Evolutionary conservation across 495 filamentous ascomycete species (phyloP).

Genomic region (Penicillium paxilli): DNA sequence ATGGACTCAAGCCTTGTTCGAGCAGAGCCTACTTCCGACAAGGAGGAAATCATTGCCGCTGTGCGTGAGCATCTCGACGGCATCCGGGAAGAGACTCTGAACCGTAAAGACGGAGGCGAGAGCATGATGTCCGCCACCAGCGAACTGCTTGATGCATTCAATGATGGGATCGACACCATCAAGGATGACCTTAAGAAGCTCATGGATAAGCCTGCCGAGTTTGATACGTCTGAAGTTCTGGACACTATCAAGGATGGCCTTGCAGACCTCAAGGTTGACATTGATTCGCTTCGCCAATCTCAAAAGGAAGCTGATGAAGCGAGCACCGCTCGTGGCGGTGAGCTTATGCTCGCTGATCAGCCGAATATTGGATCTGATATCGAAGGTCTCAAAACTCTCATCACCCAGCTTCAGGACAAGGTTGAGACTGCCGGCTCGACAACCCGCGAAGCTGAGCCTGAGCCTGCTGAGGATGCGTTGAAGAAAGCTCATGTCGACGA

Average conservation of each 20-base stretch:
- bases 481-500: conserved; percentile 62
- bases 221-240: conserved; percentile 82
- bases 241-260: conserved; percentile 82
- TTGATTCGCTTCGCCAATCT: conserved; percentile 68
- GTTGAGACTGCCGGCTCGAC: conserved; percentile 75
- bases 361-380: conserved; percentile 64
- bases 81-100: conserved; percentile 64
- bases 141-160: conserved; percentile 78
- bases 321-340: conserved; percentile 45
- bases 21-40: conserved; percentile 24
- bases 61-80: conserved; percentile 69
- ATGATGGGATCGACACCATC: conserved; percentile 76
- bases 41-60: conserved; percentile 63
- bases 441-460: conserved; percentile 48
- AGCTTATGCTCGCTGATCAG: conserved; percentile 57
- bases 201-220: conserved; percentile 72
- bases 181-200: conserved; percentile 74
- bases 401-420: conserved; percentile 78
- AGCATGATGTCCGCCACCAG: conserved; percentile 61
- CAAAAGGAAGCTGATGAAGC: conserved; percentile 39
- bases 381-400: conserved; percentile 77
- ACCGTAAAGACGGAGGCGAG: conserved; percentile 54
- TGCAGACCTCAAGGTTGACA: conserved; percentile 68
- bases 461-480: conserved; percentile 39
- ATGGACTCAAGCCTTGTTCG: conserved; percentile 42